These are phyloP conservation scores for Yarrowia bubula DNA, from an alignment of 805 yeast genomes.

Conservation along the genomic window DNA sequence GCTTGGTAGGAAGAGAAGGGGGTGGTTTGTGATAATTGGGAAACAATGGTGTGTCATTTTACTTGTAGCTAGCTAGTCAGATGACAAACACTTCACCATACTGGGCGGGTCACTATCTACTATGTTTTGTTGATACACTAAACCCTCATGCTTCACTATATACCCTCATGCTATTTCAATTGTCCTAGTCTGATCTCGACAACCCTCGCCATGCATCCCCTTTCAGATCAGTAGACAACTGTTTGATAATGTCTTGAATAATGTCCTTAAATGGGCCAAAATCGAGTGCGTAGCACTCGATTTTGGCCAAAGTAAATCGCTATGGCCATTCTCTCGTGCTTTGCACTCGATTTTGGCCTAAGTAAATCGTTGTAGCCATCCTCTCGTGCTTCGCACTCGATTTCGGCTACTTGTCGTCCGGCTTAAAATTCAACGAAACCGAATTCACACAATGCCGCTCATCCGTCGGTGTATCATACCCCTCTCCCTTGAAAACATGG, in stretches of 20 bases:
- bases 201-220: background rate
- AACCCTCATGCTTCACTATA: slow-evolving; percentile 11
- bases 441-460: slow-evolving; percentile 95
- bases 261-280: too few species aligned
- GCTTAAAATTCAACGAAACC: slow-evolving; percentile 63
- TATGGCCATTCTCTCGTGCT: too few species aligned
- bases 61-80: too few species aligned
- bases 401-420: background rate
- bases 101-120: too few species aligned
- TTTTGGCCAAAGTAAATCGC: too few species aligned
- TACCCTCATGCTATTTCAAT: slow-evolving; percentile 9
- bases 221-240: background rate
- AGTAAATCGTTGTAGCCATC: background rate
- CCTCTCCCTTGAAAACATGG: slow-evolving; percentile 93
- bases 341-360: too few species aligned
- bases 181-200: background rate
- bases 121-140: background rate
- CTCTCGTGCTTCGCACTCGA: background rate
- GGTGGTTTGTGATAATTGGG: too few species aligned
- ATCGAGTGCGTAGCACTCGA: too few species aligned
- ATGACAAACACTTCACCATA: too few species aligned
- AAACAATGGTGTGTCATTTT: too few species aligned
- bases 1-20: too few species aligned
- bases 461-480: slow-evolving; percentile 82
- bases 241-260: background rate